Evolutionary conservation across 78 protist species (phyloP), one percentile per base, ranked within the genome.

Genomic region (Cavenderia fasciculata): DNA sequence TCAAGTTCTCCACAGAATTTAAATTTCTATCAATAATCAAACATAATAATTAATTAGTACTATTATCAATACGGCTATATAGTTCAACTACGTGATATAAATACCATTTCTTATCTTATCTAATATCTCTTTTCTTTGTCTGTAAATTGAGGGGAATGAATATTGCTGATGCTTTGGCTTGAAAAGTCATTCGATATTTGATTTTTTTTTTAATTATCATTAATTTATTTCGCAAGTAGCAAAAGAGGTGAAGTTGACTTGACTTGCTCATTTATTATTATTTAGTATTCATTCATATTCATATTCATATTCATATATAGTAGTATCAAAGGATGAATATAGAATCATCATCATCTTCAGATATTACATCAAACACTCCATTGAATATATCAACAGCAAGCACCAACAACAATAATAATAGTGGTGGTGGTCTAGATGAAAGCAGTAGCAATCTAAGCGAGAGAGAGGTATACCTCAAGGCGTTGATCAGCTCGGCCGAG

Each of bases 1-100:
- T 96, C 96, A 10, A 95, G 70, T 11, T 89, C 96, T 0, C 97
- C 97, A 92, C 97, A 96, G 74, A 96, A 96, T 41, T 87, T 71
- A 74, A 96, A 96, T 68, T 59, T 95, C 97, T 95, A 52, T 34
- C 18, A 72, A 23, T 44, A 6, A 57, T 52, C 27, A 12, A 47
- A 36, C 6, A 1, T 43, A 62, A 49, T 44, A 44, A 36, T 6
- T 7, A 63, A 21, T 56, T 56, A 56, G 5, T n/a, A n/a, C n/a
- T n/a, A n/a, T n/a, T n/a, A n/a, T n/a, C n/a, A n/a, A n/a, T n/a
- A n/a, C n/a, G n/a, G n/a, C n/a, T n/a, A n/a, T n/a, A n/a, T n/a
- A n/a, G n/a, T n/a, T n/a, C n/a, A n/a, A n/a, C n/a, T n/a, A n/a
- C n/a, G n/a, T n/a, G n/a, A n/a, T n/a, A n/a, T n/a, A n/a, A n/a